Evolutionary conservation across 495 filamentous ascomycete genomes (phyloP).

Genomic region (Parmelia sp.): DNA sequence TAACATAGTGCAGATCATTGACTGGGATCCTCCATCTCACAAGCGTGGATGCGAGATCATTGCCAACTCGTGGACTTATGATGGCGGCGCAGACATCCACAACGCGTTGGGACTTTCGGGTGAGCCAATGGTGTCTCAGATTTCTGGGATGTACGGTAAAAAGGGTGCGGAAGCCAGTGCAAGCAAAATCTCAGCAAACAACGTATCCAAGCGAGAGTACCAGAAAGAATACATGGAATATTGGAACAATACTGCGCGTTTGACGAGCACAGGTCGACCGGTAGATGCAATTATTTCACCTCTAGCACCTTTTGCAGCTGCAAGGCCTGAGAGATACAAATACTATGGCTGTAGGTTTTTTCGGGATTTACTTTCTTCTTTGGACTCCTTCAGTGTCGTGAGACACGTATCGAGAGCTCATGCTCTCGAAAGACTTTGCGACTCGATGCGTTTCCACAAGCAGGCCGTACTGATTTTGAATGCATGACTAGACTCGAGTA

Average conservation of each 20-base stretch:
- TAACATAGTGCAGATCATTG: conserved; percentile 34
- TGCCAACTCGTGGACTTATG: conserved; percentile 41
- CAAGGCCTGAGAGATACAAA: conserved; percentile 41
- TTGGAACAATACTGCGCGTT: conserved; percentile 54
- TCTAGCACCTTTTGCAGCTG: conserved; percentile 42
- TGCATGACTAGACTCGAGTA: conserved; percentile 33
- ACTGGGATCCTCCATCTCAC: conserved; percentile 54
- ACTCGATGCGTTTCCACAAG: neutral
- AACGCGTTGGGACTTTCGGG: conserved; percentile 49
- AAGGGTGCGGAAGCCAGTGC: conserved; percentile 33
- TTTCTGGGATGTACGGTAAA: conserved; percentile 32
- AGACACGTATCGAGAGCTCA: neutral
- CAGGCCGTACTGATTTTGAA: neutral
- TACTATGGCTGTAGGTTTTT: conserved; percentile 39
- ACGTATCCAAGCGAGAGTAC: conserved; percentile 52
- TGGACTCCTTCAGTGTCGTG: neutral
- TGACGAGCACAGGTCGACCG: conserved; percentile 52
- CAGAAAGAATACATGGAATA: conserved; percentile 63
- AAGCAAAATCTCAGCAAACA: conserved; percentile 45
- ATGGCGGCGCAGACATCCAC: conserved; percentile 41
- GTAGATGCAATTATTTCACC: conserved; percentile 48
- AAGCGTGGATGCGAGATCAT: conserved; percentile 28
- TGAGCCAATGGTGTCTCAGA: conserved; percentile 42
- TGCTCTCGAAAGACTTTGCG: neutral
- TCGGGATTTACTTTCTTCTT: neutral